A percentile compares a stretch with the other conserved stretches of the same genome.
Conservation (phyloP, 176 grass and related monocot species). For the Thinopyrum elongatum region DNA sequence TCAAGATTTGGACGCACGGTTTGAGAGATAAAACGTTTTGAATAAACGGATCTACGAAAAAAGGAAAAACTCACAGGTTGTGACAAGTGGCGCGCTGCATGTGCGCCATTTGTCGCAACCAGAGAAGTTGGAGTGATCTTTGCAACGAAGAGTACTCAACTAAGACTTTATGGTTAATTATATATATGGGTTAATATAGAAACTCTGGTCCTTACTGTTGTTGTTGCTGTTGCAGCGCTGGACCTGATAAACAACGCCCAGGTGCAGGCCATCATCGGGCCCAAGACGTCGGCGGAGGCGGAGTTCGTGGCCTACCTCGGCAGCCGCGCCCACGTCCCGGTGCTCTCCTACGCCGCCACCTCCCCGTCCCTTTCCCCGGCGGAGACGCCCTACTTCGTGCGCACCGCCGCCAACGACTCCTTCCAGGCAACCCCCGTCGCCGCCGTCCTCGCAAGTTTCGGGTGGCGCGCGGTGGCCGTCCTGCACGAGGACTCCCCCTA, state of each 20-base stretch:
- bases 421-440: constrained; percentile 51
- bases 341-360: constrained; percentile 63
- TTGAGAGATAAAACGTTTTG: no score
- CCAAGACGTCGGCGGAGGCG: constrained; percentile 29
- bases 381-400: constrained; percentile 66
- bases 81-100: no score
- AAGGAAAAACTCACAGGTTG: no score
- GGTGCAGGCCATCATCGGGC: constrained; percentile 61
- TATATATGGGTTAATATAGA: no score
- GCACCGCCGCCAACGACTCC: constrained; percentile 53
- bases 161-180: no score
- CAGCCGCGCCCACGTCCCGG: constrained; percentile 48
- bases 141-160: no score
- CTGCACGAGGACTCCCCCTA: constrained; percentile 68
- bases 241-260: constrained; percentile 54
- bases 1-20: no score
- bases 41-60: no score
- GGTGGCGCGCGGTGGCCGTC: constrained; percentile 37
- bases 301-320: constrained; percentile 50
- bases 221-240: constrained; percentile 63
- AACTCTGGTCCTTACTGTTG: not conserved
- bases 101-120: no score
- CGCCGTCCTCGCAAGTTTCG: constrained; percentile 36
- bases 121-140: no score
- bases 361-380: constrained; percentile 33